Evolutionary conservation across 2,329 filamentous ascomycete species (phyloP), one percentile per base, ranked within the genome.

Genomic region (Fusarium citri): DNA sequence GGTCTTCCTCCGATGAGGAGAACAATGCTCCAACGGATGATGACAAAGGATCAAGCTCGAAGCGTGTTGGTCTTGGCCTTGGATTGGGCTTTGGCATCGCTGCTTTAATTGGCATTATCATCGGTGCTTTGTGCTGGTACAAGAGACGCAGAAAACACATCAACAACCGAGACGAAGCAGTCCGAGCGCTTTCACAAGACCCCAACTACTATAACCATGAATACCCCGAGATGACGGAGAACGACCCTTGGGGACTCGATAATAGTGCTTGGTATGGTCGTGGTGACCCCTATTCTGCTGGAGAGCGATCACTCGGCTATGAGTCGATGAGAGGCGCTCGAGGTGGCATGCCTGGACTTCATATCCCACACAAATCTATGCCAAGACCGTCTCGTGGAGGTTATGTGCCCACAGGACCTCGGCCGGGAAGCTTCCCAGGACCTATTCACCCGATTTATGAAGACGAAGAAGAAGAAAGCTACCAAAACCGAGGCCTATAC

Each of bases 11-110:
- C 5, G 55, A 68, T n/a, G 20, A 43, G 6, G 56, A 63, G 56
- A 69, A 46, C 37, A 59, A 63, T 45, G 76, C 74, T 1, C 76
- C 78, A 11, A 72, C 66, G n/a, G 66, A 73, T 10, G 50, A 65
- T 5, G 55, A 47, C 14, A 64, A 58, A 20, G 58, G 72, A 6
- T 62, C 71, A 11, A 74, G 70, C 37, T 74, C 68, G 40, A 78
- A 68, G 58, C 71, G 69, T 2, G 72, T 71, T 10, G 68, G 68
- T 3, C 68, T 71, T 16, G 68, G 68, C 5, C 65, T 91, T 1
- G 90, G 91, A 2, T 78, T 94, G 3, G 68, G 68, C 23, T 72
- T 91, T 2, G 90, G 91, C 3, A 78, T 94, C 2, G 91, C 87
- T 2, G 73, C 88, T 4, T 65, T 88, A 11, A 78, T 82, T 1